Conservation (phyloP, 805 yeast species). For the Candida taoyuanica region DNA sequence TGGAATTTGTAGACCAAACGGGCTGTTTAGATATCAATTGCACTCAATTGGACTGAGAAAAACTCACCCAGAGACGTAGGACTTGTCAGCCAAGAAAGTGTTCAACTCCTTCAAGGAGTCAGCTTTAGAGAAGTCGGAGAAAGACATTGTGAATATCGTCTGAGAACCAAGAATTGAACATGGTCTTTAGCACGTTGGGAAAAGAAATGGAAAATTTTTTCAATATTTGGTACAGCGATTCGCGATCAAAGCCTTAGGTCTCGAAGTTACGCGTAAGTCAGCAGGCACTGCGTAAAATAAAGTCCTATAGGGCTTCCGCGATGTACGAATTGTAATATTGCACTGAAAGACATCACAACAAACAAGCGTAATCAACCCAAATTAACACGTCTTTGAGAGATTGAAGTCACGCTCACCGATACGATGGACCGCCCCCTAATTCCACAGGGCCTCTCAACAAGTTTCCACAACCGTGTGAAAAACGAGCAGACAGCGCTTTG, state of each 20-base stretch:
- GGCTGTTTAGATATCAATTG: too few relatives aligned
- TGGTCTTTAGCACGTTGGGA: conserved; percentile 1
- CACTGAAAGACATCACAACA: too few relatives aligned
- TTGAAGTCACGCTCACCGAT: too few relatives aligned
- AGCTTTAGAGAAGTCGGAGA: conserved; percentile 75
- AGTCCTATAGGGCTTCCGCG: conserved; percentile 4
- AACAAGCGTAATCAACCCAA: too few relatives aligned
- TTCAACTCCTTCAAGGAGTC: conserved; percentile 72
- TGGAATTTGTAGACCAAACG: neutral
- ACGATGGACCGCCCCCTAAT: conserved; percentile 28
- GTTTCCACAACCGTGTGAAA: conserved; percentile 66
- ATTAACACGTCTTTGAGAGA: too few relatives aligned
- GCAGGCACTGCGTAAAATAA: neutral
- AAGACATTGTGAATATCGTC: conserved; percentile 48
- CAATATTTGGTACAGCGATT: conserved; percentile 1
- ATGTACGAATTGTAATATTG: neutral
- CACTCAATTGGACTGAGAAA: neutral
- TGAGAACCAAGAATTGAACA: neutral
- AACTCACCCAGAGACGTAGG: conserved; percentile 94
- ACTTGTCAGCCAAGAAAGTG: conserved; percentile 85
- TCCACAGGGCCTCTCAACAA: conserved; percentile 81
- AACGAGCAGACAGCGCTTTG: conserved; percentile 70
- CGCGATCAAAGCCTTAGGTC: neutral
- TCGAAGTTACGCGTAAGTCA: conserved; percentile 1
- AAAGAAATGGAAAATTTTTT: conserved; percentile 5